Percentiles rank a stretch among this genome's conserved stretches.
These are phyloP conservation scores for Aschersonia sp. DNA, from an alignment of 2,329 filamentous ascomycete species.

Conservation along the genomic window DNA sequence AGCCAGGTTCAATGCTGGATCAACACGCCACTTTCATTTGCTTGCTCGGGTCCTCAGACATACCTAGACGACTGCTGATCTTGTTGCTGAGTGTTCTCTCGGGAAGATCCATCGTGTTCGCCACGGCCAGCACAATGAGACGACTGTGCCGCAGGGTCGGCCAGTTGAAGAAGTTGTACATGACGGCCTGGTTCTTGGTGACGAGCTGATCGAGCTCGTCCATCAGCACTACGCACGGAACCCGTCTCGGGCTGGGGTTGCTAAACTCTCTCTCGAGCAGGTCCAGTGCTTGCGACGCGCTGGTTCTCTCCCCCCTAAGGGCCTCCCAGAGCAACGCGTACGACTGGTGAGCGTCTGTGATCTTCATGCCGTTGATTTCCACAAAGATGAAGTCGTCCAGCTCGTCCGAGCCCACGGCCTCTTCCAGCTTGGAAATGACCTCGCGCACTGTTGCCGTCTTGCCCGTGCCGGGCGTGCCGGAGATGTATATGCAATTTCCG, in stretches of 20 bases:
- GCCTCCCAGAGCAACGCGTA: conserved; percentile 95
- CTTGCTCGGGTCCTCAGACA: conserved; percentile 3
- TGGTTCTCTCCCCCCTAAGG: conserved; percentile 82
- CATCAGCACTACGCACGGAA: conserved; percentile 95
- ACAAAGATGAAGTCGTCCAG: conserved; percentile 98
- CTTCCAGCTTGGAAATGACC: conserved; percentile 77
- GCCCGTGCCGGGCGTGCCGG: conserved; percentile 92
- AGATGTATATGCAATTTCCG: conserved; percentile 96
- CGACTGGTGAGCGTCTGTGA: conserved; percentile 92
- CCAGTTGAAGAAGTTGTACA: conserved; percentile 99
- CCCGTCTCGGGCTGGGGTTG: conserved; percentile 74
- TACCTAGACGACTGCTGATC: conserved; percentile 75
- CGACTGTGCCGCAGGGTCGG: conserved; percentile 80
- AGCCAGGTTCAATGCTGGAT: too few relatives aligned
- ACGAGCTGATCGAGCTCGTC: conserved; percentile 96
- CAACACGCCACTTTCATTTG: not conserved
- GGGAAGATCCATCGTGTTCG: conserved; percentile 97
- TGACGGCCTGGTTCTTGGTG: conserved; percentile 97
- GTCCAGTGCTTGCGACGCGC: conserved; percentile 79
- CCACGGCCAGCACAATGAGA: conserved; percentile 89
- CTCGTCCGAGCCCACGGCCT: conserved; percentile 77
- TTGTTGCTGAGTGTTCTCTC: conserved; percentile 96
- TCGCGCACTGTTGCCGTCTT: conserved; percentile 97
- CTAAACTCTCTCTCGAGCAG: conserved; percentile 86
- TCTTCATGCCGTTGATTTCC: conserved; percentile 99